These are phyloP conservation scores for Fusarium albidum DNA, from an alignment of 2,329 filamentous ascomycete genomes.

Conservation along the genomic window DNA sequence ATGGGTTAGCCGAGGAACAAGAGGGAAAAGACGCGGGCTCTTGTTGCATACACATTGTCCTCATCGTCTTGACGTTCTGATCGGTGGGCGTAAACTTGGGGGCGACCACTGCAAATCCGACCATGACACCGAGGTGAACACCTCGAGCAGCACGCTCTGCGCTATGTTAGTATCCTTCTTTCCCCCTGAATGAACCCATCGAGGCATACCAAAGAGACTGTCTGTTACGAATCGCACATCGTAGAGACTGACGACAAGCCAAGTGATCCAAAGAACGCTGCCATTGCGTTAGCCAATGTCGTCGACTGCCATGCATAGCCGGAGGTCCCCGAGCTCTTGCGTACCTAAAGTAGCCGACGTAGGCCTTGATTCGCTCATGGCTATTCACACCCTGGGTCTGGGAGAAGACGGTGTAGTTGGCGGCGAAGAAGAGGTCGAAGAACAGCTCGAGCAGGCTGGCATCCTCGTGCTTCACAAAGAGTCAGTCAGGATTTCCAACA, in stretches of 20 bases:
- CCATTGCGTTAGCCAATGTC: not conserved
- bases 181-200: fast-evolving
- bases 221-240: slow-evolving; percentile 73
- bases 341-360: slow-evolving; percentile 48
- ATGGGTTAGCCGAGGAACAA: not conserved
- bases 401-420: slow-evolving; percentile 69
- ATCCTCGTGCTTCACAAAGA: slow-evolving; percentile 42
- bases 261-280: slow-evolving; percentile 72
- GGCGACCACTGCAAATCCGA: slow-evolving; percentile 70
- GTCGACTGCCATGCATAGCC: too few species aligned
- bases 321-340: not conserved
- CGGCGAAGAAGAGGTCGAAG: slow-evolving; percentile 56
- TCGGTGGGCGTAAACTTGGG: slow-evolving; percentile 52
- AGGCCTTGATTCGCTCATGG: slow-evolving; percentile 43
- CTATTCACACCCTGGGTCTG: slow-evolving; percentile 45
- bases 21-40: not conserved
- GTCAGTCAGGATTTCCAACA: too few species aligned
- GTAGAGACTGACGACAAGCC: slow-evolving; percentile 70
- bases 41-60: slow-evolving; percentile 48
- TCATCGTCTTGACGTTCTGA: slow-evolving; percentile 49
- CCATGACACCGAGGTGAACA: slow-evolving; percentile 69
- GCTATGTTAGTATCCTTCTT: not conserved
- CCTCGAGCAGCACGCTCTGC: slow-evolving; percentile 63
- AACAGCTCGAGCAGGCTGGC: slow-evolving; percentile 49
- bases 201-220: slow-evolving; percentile 62